Evolutionary conservation across 106 monocot species (phyloP).

Genomic region (Cymbidium sinense): DNA sequence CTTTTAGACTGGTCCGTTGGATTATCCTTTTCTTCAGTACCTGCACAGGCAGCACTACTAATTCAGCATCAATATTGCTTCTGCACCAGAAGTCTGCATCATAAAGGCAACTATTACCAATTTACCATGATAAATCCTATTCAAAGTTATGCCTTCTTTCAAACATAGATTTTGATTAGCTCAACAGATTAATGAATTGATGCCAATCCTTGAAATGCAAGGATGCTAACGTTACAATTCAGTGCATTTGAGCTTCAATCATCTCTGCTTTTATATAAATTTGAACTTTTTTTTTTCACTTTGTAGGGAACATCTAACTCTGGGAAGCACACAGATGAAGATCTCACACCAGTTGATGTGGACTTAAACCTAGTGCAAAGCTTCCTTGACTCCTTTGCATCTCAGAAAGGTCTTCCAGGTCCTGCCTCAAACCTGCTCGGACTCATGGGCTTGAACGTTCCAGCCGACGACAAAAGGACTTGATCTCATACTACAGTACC

Average conservation of each 20-base stretch:
- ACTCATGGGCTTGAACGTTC: slow-evolving; percentile 78
- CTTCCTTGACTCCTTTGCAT: slow-evolving; percentile 82
- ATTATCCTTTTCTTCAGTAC: too few relatives aligned
- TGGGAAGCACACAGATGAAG: slow-evolving; percentile 37
- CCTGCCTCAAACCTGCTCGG: slow-evolving; percentile 97
- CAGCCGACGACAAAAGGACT: slow-evolving; percentile 24
- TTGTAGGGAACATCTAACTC: slow-evolving; percentile 59
- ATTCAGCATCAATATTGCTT: too few relatives aligned
- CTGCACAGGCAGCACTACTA: too few relatives aligned
- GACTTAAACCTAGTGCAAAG: slow-evolving; percentile 82
- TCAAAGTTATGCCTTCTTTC: too few relatives aligned
- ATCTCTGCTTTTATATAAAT: background rate
- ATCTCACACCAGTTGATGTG: slow-evolving; percentile 75
- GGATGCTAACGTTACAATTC: background rate
- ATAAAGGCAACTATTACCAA: too few relatives aligned
- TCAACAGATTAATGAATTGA: background rate
- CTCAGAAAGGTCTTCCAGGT: slow-evolving; percentile 94
- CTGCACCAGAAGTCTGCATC: too few relatives aligned
- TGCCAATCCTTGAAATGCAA: background rate
- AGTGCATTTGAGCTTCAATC: background rate
- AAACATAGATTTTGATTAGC: background rate
- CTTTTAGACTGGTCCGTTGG: too few relatives aligned
- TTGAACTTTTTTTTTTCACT: background rate
- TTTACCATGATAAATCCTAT: too few relatives aligned
- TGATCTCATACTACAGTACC: background rate